A percentile compares a stretch with the other conserved stretches of the same genome.
These are phyloP conservation scores for Rhodosporidiobolus sp. DNA, from an alignment of 768 basidiomycete species.

Conservation along the genomic window DNA sequence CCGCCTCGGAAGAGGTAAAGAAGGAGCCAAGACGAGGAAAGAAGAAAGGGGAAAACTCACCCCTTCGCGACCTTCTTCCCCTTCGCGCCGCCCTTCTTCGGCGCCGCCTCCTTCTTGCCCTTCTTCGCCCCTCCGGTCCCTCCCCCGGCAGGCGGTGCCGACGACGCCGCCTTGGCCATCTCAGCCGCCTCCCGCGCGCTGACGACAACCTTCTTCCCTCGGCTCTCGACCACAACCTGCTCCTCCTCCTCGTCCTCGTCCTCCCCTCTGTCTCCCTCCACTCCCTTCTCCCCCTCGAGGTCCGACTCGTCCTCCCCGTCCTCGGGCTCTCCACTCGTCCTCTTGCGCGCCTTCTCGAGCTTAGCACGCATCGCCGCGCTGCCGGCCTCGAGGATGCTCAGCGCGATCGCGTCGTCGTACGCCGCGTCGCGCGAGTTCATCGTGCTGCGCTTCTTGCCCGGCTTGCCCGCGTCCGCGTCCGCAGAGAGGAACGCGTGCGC, in stretches of 20 bases:
- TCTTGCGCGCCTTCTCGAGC: slow-evolving; percentile 31
- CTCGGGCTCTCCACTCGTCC: slow-evolving; percentile 2
- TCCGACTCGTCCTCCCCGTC: slow-evolving; percentile 53
- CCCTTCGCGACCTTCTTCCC: slow-evolving; percentile 1
- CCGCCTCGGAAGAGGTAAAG: not conserved
- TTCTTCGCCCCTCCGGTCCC: not conserved
- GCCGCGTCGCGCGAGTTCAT: slow-evolving; percentile 94
- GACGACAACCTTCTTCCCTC: not conserved
- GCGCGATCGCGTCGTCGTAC: slow-evolving; percentile 71
- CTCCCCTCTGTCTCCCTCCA: slow-evolving; percentile 15
- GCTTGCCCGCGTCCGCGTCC: not conserved
- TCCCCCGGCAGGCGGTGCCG: not conserved
- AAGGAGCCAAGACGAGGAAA: not conserved
- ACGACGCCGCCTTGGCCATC: too few species aligned
- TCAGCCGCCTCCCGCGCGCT: too few species aligned
- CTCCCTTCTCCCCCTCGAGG: slow-evolving; percentile 15
- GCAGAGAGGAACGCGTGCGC: slow-evolving; percentile 17
- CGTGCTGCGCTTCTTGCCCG: slow-evolving; percentile 76
- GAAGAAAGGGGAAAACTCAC: not conserved
- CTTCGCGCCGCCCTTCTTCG: not conserved
- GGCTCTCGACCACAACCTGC: not conserved
- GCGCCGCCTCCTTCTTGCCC: not conserved
- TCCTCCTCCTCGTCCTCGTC: slow-evolving; percentile 5
- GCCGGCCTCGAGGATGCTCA: slow-evolving; percentile 28
- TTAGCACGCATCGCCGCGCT: slow-evolving; percentile 42